Base-by-base conservation (phyloP, 129 eudicot species). In the Lactuca sativa region DNA sequence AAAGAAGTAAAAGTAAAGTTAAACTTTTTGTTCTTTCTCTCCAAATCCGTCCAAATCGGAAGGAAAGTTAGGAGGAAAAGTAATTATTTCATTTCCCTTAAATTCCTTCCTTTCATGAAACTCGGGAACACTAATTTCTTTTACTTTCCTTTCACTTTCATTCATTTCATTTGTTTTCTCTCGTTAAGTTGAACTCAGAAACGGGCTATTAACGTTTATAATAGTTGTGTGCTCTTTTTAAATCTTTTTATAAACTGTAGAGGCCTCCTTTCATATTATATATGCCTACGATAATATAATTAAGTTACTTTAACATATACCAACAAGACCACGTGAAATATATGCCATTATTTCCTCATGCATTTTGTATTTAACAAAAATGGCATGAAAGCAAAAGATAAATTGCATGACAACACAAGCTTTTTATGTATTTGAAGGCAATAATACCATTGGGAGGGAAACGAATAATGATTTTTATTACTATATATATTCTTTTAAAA, bases 331-430 rank as follows among this genome's bases (percentile, higher is more conserved):
- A 62, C 51, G 37, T 37, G 67, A 62, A 38, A 7, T 9, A 15
- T 44, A 38, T 62, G 18, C 15, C 49, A 2, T 36, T 16, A 37
- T 36, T 62, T 36, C 15, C 52, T 11, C 52, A 47, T 15, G 38
- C n/a, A 15, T 9, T n/a, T 62, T 62, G 51, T 61, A 62, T 34
- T 62, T 37, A 11, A 62, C 15, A 62, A 51, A 62, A 62, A 13
- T 34, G 25, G 48, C 67, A 38, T 37, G 52, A 62, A 16, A 37
- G 7, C 52, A 15, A 16, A 38, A 38, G 38, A 10, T 10, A 62
- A 9, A 36, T 37, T 30, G 51, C 67, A 16, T 62, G 51, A 32
- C 40, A 16, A 62, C 32, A 62, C 67, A 38, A 62, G 48, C 51
- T 62, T 34, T 62, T 37, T 12, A 37, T 62, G 51, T 37, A 36